These are phyloP conservation scores for Flaveria sonorensis DNA, from an alignment of 129 eudicot genomes.

Conservation along the genomic window DNA sequence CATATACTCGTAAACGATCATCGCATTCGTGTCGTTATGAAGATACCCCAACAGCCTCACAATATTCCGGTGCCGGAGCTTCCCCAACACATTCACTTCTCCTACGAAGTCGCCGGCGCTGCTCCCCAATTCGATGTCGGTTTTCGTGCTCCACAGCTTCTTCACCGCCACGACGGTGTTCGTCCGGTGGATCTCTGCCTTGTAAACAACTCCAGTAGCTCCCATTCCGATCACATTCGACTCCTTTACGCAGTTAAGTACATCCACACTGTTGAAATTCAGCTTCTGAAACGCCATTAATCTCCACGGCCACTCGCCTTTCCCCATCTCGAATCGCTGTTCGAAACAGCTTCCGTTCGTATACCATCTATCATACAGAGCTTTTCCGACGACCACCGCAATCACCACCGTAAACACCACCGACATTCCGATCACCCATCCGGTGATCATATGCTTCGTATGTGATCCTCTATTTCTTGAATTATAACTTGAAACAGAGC, in stretches of 20 bases:
- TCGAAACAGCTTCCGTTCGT: constrained; percentile 60
- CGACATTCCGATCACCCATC: constrained; percentile 73
- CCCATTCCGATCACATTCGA: constrained; percentile 88
- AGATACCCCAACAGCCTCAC: constrained; percentile 71
- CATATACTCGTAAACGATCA: constrained; percentile 90
- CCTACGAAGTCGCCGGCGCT: constrained; percentile 62
- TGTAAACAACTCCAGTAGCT: constrained; percentile 85
- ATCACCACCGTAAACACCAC: constrained; percentile 44
- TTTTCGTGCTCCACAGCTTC: constrained; percentile 73
- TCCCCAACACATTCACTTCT: constrained; percentile 77
- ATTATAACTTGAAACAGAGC: constrained; percentile 37
- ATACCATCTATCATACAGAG: constrained; percentile 52
- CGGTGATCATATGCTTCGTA: constrained; percentile 56
- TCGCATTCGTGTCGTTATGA: constrained; percentile 65
- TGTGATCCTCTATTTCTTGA: constrained; percentile 42
- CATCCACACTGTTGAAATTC: constrained; percentile 63
- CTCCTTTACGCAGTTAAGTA: constrained; percentile 61
- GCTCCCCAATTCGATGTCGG: constrained; percentile 65
- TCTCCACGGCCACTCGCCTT: constrained; percentile 84
- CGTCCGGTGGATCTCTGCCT: constrained; percentile 64
- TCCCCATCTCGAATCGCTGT: constrained; percentile 49
- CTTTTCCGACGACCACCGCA: constrained; percentile 47
- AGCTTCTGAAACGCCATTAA: constrained; percentile 87
- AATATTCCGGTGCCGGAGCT: constrained; percentile 81
- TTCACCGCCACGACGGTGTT: constrained; percentile 77